phyloP scores from a whole-genome alignment of 371 early-diverging fungal genomes.

The Capillidium rhysosporum region DNA sequence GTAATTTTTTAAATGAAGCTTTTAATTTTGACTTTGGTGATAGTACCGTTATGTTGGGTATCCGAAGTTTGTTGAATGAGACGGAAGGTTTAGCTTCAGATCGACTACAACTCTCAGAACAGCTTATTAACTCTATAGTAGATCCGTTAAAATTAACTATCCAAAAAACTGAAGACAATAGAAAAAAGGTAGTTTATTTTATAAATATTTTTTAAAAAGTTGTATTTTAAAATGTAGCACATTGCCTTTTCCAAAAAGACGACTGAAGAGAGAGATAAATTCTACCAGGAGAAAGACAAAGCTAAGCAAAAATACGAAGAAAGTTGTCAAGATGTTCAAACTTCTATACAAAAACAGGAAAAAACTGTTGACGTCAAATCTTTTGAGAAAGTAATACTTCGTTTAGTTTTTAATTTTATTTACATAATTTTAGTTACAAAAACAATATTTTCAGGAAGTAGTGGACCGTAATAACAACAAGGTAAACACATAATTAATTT shows the following conservation, averaged over 20 bases:
- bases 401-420: background rate
- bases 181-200: conserved; percentile 38
- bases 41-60: conserved; percentile 27
- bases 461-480: conserved; percentile 61
- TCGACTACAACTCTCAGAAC: conserved; percentile 31
- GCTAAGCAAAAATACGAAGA: conserved; percentile 45
- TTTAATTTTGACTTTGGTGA: background rate
- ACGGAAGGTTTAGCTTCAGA: conserved; percentile 32
- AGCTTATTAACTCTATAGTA: conserved; percentile 21
- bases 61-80: conserved; percentile 32
- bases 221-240: too few species aligned
- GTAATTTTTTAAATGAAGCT: conserved; percentile 2
- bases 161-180: conserved; percentile 40
- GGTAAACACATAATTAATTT: conserved; percentile 15
- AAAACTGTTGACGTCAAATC: conserved; percentile 26
- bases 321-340: conserved; percentile 41
- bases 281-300: conserved; percentile 45
- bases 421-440: conserved; percentile 17
- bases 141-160: conserved; percentile 33
- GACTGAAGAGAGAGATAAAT: conserved; percentile 32
- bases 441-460: conserved; percentile 35
- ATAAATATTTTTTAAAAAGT: background rate
- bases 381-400: conserved; percentile 20
- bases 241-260: background rate
- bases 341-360: conserved; percentile 22